Conservation (phyloP, 345 rosid genomes). For the Euclidium syriacum region DNA sequence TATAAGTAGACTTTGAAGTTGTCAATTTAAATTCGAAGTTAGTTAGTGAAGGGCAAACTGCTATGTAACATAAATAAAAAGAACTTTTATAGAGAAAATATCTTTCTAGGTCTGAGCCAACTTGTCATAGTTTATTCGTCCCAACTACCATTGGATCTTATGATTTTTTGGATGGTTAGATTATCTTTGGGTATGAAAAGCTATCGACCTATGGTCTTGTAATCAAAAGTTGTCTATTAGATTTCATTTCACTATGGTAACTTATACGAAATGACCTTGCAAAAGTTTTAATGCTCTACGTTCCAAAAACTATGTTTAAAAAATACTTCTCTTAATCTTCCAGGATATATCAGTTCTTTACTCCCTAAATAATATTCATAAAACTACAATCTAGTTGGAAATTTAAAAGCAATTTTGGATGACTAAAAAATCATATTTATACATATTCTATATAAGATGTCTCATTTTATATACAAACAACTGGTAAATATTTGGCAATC, state of each 20-base stretch:
- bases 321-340: neutral
- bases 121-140: too few relatives aligned
- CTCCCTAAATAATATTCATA: neutral
- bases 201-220: too few relatives aligned
- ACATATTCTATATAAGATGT: neutral
- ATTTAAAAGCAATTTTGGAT: neutral
- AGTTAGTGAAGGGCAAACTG: neutral
- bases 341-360: neutral
- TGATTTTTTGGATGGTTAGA: too few relatives aligned
- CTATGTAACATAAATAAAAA: neutral
- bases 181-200: too few relatives aligned
- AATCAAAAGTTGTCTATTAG: neutral
- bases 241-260: neutral
- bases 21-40: neutral
- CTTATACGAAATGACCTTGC: neutral
- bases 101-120: too few relatives aligned
- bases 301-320: slow-evolving; percentile 1
- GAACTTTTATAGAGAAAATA: too few relatives aligned
- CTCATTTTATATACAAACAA: neutral
- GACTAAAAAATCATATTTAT: neutral
- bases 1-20: too few relatives aligned
- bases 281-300: slow-evolving; percentile 2
- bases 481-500: neutral
- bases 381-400: neutral
- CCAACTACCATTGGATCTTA: too few relatives aligned